Percentiles rank a stretch among this genome's conserved stretches.
Evolutionary conservation across 257 asterid species (phyloP).

Genomic region (Solanum sejunctum): DNA sequence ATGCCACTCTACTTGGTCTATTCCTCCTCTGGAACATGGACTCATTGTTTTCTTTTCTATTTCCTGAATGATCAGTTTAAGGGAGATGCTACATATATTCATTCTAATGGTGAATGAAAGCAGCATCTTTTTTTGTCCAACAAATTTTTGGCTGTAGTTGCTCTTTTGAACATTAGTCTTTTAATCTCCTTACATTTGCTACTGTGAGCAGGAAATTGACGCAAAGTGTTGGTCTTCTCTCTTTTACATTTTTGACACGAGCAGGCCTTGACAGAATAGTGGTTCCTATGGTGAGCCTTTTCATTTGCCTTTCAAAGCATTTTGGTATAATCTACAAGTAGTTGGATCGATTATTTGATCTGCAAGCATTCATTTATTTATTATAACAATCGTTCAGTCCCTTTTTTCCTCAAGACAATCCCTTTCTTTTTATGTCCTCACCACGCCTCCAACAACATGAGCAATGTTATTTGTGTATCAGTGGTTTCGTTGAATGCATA

Average conservation of each 20-base stretch:
- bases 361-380: not conserved
- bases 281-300: slow-evolving; percentile 83
- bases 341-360: not conserved
- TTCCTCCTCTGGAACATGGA: not conserved
- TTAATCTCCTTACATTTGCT: slow-evolving; percentile 7
- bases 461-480: not conserved
- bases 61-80: not conserved
- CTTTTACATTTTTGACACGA: slow-evolving; percentile 76
- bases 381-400: not conserved
- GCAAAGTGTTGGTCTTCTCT: slow-evolving; percentile 86
- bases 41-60: not conserved
- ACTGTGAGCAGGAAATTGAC: slow-evolving; percentile 51
- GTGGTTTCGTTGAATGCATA: not conserved
- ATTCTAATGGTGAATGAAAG: not conserved
- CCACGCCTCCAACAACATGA: not conserved
- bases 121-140: not conserved
- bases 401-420: not conserved
- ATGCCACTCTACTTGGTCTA: not conserved
- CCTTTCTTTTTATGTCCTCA: not conserved
- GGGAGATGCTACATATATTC: not conserved
- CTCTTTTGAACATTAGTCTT: not conserved
- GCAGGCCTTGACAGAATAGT: slow-evolving; percentile 74
- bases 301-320: slow-evolving; percentile 7
- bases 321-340: not conserved
- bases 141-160: not conserved